Conservation (phyloP, 192 early-diverging fungal genomes). For the Chytriomyces confervae region DNA sequence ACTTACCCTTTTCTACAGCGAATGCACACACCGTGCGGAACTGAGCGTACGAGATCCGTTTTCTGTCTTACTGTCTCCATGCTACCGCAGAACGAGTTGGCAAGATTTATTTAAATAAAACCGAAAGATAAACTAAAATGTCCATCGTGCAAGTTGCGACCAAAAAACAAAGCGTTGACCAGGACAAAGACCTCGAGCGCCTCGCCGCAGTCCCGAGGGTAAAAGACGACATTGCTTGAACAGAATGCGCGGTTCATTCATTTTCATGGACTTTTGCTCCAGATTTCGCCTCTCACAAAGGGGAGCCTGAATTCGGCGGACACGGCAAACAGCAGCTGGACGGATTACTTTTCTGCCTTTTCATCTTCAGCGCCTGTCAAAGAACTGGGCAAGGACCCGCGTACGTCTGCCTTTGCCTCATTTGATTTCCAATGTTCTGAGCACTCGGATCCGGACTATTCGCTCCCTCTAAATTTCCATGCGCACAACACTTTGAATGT, state of each 20-base stretch:
- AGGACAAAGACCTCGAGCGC: conserved; percentile 8
- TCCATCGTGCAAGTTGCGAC: background rate
- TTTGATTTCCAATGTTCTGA: background rate
- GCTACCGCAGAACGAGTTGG: too few relatives aligned
- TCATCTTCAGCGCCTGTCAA: background rate
- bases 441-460: background rate
- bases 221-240: background rate
- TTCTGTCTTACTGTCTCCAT: too few relatives aligned
- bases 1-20: too few relatives aligned
- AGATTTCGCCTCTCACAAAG: background rate
- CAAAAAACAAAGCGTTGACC: background rate
- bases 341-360: conserved; percentile 7
- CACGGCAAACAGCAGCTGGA: background rate
- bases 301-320: background rate
- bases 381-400: background rate
- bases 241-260: background rate
- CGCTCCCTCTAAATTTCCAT: background rate
- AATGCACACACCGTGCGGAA: too few relatives aligned
- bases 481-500: background rate
- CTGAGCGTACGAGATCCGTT: too few relatives aligned
- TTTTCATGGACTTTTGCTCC: background rate
- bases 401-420: background rate
- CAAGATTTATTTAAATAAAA: background rate
- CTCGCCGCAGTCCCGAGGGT: conserved; percentile 27
- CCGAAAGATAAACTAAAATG: background rate